Evolutionary conservation across 768 basidiomycete genomes (phyloP).

Genomic region (Podaxis sp.): DNA sequence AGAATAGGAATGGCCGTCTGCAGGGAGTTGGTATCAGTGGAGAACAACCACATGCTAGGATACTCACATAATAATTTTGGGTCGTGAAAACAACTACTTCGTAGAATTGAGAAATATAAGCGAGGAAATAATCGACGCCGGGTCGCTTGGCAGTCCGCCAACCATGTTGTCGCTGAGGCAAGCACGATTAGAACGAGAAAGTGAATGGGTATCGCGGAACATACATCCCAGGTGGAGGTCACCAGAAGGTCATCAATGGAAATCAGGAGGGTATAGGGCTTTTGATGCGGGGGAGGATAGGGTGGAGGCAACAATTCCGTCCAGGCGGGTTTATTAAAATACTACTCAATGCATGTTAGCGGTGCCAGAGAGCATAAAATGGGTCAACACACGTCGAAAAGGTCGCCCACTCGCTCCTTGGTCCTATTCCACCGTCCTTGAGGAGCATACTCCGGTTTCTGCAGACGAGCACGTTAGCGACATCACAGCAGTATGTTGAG

Average conservation of each 20-base stretch:
- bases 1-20: conserved; percentile 87
- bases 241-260: conserved; percentile 92
- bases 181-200: not conserved
- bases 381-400: conserved; percentile 62
- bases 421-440: conserved; percentile 66
- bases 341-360: conserved; percentile 40
- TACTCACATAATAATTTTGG: conserved; percentile 82
- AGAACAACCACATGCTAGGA: not conserved
- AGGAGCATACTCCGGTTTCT: conserved; percentile 62
- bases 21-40: conserved; percentile 4
- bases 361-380: not conserved
- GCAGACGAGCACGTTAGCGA: conserved; percentile 2
- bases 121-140: conserved; percentile 97
- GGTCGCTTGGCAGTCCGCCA: conserved; percentile 99
- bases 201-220: conserved; percentile 33
- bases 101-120: conserved; percentile 96
- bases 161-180: conserved; percentile 76
- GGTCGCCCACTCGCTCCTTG: conserved; percentile 55
- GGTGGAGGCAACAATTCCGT: conserved; percentile 88
- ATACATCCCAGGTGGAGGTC: conserved; percentile 93
- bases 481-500: not conserved
- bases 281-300: conserved; percentile 76
- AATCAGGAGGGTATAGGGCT: conserved; percentile 89
- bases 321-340: conserved; percentile 94
- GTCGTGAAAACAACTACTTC: conserved; percentile 96